Base-by-base conservation (phyloP, 495 filamentous ascomycete genomes). In the Aspergillus cavernicola region DNA sequence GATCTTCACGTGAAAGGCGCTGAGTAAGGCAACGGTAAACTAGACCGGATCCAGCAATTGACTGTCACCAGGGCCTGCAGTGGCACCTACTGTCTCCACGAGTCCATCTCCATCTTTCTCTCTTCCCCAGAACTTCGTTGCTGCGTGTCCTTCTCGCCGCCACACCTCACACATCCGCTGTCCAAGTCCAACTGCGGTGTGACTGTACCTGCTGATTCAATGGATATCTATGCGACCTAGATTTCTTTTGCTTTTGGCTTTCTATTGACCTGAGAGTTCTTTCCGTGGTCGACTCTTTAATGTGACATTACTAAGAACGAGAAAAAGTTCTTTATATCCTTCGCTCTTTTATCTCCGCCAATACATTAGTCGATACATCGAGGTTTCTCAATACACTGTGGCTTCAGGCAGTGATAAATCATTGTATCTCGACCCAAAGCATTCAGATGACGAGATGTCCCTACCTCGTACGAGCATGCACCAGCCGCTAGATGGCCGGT, bases 401-500 rank as follows among this genome's bases (percentile, higher is more conserved):
- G 57, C 57, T 59, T 56, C 55, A 24, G 45, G 56, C 41, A 56
- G 23, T 32, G 26, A 54, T 29, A 50, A 59, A 44, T 48, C 52
- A 16, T 35, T 4, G 24, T 28, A 4, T 58, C 58, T 66, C 59
- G 53, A 67, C 36, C 62, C 57, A 49, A 64, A 63, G 48, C 63
- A 70, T 53, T 70, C 64, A 28, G 68, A 73, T 50, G 74, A 76
- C 65, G 72, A 77, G 37, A 76, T 75, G 66, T 62, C 66, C 19
- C 58, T 68, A 51, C 67, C 66, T 47, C 72, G 73, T 49, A 72
- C 80, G 22, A 61, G 74, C 39, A 61, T 79, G 52, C 69, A 79
- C 54, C 73, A 74, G 45, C 69, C 76, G 15, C 69, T 66, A 3
- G 77, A 81, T 58, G 76, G 72, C 53, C 80, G 72, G 28, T 77